Base-by-base conservation (phyloP, 495 filamentous ascomycete species). In the Cairneyella variabilis region DNA sequence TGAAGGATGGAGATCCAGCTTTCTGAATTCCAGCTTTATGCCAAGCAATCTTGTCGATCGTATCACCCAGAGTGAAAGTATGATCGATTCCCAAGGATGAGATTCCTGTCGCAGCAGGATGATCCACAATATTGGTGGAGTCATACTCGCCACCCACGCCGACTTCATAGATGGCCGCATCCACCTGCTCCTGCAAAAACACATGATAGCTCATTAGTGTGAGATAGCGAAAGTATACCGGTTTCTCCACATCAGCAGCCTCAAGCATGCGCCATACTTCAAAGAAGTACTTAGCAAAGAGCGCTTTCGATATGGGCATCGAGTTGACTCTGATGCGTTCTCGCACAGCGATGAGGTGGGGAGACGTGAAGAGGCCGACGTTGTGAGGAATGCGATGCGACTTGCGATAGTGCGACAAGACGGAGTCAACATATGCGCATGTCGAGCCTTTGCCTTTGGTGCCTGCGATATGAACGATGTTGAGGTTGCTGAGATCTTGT, bases 21-120 rank as follows among this genome's bases (percentile, higher is more conserved):
- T 97, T 98, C 72, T 96, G 85, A 46, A 97, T 92, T 11, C 93
- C 93, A 11, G 80, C 88, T 67, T 98, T 97, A 63, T 98, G 92
- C 93, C 95, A 97, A 3, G 95, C 92, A 54, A 98, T 98, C 57
- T 91, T 78, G 43, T 91, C 88, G 37, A 96, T 83, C 0, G 93
- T 95, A 28, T 79, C 67, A 12, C 93, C 93, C 27, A 98, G 78
- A 64, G 90, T 73, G 14, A 73, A 76, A 12, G 83, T 81, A 61
- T 98, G 93, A 59, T 98, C 95, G 57, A 98, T 95, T 7, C 90
- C 93, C 21, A 98, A 73, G 42, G 84, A 90, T 11, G 84, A 89
- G 39, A 98, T 88, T 0, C 84, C 91, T 3, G 79, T 79, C 2
- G 82, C 87, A 12, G 80, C 80, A 6, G 92, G 92, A 21, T 77